Evolutionary conservation across 768 basidiomycete species (phyloP), one percentile per base, ranked within the genome.

Genomic region (Daedaleopsis sinensis): DNA sequence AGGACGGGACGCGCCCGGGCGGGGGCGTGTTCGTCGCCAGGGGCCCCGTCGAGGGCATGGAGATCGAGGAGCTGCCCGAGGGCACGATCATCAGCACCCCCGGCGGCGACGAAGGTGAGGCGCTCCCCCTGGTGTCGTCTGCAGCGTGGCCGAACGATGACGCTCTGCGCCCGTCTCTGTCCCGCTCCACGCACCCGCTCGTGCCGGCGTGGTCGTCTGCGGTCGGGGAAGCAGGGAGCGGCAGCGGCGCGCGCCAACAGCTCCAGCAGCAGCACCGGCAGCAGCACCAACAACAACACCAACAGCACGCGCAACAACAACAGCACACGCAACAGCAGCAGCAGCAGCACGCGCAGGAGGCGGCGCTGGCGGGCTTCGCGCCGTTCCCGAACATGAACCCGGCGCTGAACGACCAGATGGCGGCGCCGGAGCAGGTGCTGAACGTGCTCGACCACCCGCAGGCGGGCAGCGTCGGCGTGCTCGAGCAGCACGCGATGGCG

Each of bases 1-100:
- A 89, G 64, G 94, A 96, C 72, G 82, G 85, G 8, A 86, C 87
- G 50, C 82, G 89, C 50, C 92, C 93, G 12, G 94, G 93, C n/a
- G 88, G 89, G 10, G 94, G 94, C 12, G 87, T 96, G 8, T 97
- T 91, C 66, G 72, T 96, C 50, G 93, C 89, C 1, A 67, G 66
- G 53, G 87, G 59, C 24, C 53, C 57, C 12, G 57, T 63, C 13
- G 27, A n/a, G n/a, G 55, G 57, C 36, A 46, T 57, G 38, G 43
- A 46, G 37, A 43, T 60, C 16, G 67, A 57, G 46, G 84, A 87
- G 64, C 51, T 90, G 38, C 82, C 84, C 6, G 79, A 77, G 58
- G 86, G 86, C 9, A 79, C 79, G 48, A 75, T 91, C 53, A 82
- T 90, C 65, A 71, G 73, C 27, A 32, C 27, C 27, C 4, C 27